A percentile compares a stretch with the other conserved stretches of the same genome.
Evolutionary conservation across 140 eudicot genomes (phyloP).

Genomic region (Flaveria floridana): DNA sequence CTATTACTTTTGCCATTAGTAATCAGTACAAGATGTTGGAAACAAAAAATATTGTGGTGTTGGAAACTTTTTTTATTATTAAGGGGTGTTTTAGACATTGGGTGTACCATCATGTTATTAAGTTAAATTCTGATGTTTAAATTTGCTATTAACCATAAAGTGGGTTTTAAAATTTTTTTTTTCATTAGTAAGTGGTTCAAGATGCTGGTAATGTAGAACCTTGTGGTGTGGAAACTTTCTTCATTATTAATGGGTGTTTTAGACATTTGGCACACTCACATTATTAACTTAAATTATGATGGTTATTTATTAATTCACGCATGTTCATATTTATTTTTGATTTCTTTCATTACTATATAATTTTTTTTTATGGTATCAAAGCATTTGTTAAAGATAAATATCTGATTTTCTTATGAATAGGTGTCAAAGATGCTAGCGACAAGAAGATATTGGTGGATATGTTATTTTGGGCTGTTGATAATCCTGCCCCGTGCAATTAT

Average conservation of each 20-base stretch:
- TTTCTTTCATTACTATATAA: background rate
- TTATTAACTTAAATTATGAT: no score
- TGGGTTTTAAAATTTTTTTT: background rate
- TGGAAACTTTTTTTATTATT: background rate
- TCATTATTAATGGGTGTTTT: background rate
- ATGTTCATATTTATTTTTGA: background rate
- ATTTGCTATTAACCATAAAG: background rate
- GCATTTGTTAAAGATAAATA: background rate
- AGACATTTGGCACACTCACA: background rate
- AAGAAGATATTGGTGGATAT: slow-evolving; percentile 90
- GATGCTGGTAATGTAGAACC: background rate
- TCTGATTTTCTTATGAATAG: slow-evolving; percentile 35
- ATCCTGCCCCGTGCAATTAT: slow-evolving; percentile 86
- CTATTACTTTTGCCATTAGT: background rate
- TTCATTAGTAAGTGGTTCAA: background rate
- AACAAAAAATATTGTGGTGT: background rate
- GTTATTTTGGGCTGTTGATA: slow-evolving; percentile 97
- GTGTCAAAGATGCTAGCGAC: slow-evolving; percentile 92
- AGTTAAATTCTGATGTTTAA: background rate
- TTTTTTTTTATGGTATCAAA: background rate
- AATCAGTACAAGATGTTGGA: background rate
- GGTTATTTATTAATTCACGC: background rate
- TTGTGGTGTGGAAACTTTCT: background rate
- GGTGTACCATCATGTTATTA: background rate
- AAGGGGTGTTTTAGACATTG: background rate